These are phyloP conservation scores for Kodamaea jinghongensis DNA, from an alignment of 805 yeast genomes.

Conservation along the genomic window DNA sequence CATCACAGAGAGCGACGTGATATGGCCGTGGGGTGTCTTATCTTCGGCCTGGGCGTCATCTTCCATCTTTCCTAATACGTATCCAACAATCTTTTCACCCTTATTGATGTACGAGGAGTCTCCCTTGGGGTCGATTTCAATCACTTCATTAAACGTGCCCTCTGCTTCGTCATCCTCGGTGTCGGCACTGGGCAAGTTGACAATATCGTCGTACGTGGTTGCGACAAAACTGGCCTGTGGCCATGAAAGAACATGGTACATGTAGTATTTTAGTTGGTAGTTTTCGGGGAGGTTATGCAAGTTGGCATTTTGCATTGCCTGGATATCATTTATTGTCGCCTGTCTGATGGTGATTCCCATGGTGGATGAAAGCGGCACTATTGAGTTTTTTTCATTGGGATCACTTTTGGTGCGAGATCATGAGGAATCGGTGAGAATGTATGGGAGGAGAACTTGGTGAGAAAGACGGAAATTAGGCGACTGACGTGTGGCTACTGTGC, in stretches of 20 bases:
- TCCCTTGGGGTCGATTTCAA: slow-evolving; percentile 43
- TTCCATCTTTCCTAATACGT: slow-evolving; percentile 94
- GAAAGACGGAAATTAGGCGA: no score
- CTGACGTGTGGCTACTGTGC: no score
- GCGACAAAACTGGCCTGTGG: slow-evolving; percentile 98
- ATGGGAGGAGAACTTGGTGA: no score
- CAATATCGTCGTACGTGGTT: slow-evolving; percentile 57
- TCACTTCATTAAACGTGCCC: slow-evolving; percentile 16
- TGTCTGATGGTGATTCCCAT: slow-evolving; percentile 88
- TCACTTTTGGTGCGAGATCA: no score
- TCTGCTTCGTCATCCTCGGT: slow-evolving; percentile 27
- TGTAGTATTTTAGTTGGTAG: slow-evolving; percentile 85
- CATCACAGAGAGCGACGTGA: slow-evolving; percentile 92
- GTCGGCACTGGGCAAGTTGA: slow-evolving; percentile 9
- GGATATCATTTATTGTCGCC: slow-evolving; percentile 82
- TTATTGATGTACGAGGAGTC: slow-evolving; percentile 63
- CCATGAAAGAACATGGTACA: slow-evolving; percentile 94
- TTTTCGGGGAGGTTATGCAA: slow-evolving; percentile 91
- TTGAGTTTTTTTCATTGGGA: neutral
- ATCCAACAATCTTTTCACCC: slow-evolving; percentile 89
- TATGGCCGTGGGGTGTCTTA: slow-evolving; percentile 85
- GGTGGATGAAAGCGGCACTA: slow-evolving; percentile 1
- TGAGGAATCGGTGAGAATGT: no score
- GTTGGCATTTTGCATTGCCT: slow-evolving; percentile 95
- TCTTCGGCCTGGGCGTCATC: slow-evolving; percentile 81